A percentile compares a stretch with the other conserved stretches of the same genome.
Evolutionary conservation across 2,329 filamentous ascomycete species (phyloP).

Genomic region (Cladosporium velox): DNA sequence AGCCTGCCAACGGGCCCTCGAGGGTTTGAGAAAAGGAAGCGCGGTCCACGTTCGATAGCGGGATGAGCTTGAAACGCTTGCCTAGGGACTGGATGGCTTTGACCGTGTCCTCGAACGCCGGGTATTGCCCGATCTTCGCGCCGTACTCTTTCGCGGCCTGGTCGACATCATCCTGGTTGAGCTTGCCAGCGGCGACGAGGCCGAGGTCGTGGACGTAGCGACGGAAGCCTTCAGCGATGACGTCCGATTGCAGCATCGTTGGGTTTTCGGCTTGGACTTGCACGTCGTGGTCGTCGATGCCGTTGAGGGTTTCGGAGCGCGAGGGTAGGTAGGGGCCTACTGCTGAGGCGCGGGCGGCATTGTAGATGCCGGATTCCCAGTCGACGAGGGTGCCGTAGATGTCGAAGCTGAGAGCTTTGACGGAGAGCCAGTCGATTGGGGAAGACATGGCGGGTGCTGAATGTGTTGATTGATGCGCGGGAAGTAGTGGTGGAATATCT

Average conservation of each 20-base stretch:
- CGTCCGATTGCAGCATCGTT: conserved; percentile 58
- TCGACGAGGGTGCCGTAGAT: conserved; percentile 79
- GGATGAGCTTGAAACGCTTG: conserved; percentile 59
- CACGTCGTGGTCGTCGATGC: conserved; percentile 52
- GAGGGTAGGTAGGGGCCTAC: conserved; percentile 50
- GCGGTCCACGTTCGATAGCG: conserved; percentile 63
- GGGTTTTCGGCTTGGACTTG: conserved; percentile 58
- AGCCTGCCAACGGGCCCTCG: conserved; percentile 53
- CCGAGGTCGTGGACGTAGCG: conserved; percentile 35
- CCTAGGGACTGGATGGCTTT: conserved; percentile 53
- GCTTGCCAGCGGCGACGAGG: conserved; percentile 53
- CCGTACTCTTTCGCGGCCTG: conserved; percentile 52
- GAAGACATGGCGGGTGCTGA: conserved; percentile 26
- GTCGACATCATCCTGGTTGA: conserved; percentile 50
- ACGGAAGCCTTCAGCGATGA: conserved; percentile 43
- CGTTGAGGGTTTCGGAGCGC: conserved; percentile 46
- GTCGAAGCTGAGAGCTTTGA: conserved; percentile 67
- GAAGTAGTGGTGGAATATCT: background rate
- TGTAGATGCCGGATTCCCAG: conserved; percentile 69
- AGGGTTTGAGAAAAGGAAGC: conserved; percentile 54
- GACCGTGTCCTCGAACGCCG: conserved; percentile 60
- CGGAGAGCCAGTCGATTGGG: conserved; percentile 32
- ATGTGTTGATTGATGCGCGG: background rate
- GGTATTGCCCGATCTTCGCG: conserved; percentile 55
- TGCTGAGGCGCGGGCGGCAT: conserved; percentile 52